Evolutionary conservation across 2,329 filamentous ascomycete genomes (phyloP), one percentile per base, ranked within the genome.

Genomic region (Trichoderma breve): DNA sequence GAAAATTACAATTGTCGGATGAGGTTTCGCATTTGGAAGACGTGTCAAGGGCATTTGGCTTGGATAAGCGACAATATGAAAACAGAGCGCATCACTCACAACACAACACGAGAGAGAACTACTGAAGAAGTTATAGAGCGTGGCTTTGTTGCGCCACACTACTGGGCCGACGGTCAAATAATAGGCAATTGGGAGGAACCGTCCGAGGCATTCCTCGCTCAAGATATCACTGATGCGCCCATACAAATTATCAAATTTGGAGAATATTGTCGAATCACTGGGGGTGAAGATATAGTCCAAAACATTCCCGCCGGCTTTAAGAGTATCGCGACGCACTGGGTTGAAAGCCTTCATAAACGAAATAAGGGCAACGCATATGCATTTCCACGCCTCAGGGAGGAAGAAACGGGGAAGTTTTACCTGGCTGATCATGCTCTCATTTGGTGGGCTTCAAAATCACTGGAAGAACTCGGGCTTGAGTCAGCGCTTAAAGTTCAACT

Each of bases 261-360:
- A 4, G 43, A 21, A 47, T 47, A 21, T 12, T 21, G 4, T 6
- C 43, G n/a, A 2, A 43, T 43, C 4, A 43, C 7, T 21, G 36
- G 34, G 6, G 6, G 1, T 8, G 11, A n/a, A 6, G 3, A 62
- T 9, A 18, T 15, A 43, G 1, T 4, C 1, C 4, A 1, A 1
- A 5, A 26, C 1, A 0, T 28, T 14, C 8, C 1, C 0, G 9
- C 18, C 2, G 34, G 26, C 0, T 2, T 47, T 15, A 2, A 2
- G 5, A 3, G 1, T 11, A n/a, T 63, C 11, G 28, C 28, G 4
- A 14, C 12, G n/a, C 18, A 14, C 11, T 47, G 60, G 60, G 24
- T 63, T 36, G 12, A 4, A 8, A 30, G 4, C 1, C 24, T 63
- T 12, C 36, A 63, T 21, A 5, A 18, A 5, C 5, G 26, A 21